Evolutionary conservation across 1,139 yeast genomes (phyloP), one percentile per base, ranked within the genome.

Genomic region (Lodderomyces pseudojiufengensis): DNA sequence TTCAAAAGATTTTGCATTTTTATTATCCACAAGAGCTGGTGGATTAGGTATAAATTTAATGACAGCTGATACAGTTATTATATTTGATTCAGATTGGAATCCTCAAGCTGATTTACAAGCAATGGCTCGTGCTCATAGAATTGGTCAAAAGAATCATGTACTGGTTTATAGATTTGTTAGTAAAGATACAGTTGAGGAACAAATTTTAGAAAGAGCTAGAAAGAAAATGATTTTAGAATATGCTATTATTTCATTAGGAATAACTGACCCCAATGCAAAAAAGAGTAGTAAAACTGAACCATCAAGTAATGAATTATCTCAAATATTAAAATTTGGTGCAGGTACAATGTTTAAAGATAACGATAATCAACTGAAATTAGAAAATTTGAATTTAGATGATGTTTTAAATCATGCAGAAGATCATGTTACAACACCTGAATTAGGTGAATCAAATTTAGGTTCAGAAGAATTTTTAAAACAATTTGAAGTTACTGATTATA

Each of bases 71-170:
- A 92, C 98, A 4, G 99, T 92, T 24, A 86, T 92, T 49, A 88
- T 92, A 30, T 92, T 92, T 62, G 99, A 92, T 63, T 85, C 96
- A 9, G 99, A 92, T 65, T 92, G 99, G 99, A 92, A 92, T 55
- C 97, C 97, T 1, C 97, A 92, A 61, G 97, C 97, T 1, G 98
- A 90, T 72, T 67, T 90, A 49, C 97, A 92, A 63, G 98, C 98
- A 4, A 94, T 94, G 99, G 99, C 98, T 0, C 80, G 99, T 63
- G 99, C 98, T 3, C 99, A 92, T 63, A 81, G 99, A 70, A 92
- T 92, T 54, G 99, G 99, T 11, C 99, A 92, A 59, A 92, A 92
- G 60, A 88, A 86, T 51, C 98, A 92, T 61, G 99, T 92, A 31
- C 86, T 88, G 77, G 97, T 92, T 14, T 94, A 94, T 58, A 73